These are phyloP conservation scores for Aurifilum marmelostoma DNA, from an alignment of 2,329 filamentous ascomycete species.

Conservation along the genomic window DNA sequence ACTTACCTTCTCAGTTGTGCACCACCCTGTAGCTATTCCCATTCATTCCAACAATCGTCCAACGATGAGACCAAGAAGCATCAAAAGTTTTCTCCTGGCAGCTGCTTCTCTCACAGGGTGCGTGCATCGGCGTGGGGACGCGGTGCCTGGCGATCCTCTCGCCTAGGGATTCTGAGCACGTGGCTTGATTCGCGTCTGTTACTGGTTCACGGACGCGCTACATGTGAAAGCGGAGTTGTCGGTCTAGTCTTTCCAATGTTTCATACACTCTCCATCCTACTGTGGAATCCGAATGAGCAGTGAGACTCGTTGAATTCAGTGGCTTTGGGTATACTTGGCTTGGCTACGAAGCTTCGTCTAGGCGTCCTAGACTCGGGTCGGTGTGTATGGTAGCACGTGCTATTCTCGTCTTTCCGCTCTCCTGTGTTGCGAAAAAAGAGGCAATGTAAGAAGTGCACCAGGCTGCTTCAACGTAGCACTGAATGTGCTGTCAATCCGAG, in stretches of 20 bases:
- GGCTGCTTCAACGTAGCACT: too few species aligned
- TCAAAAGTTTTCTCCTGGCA: too few species aligned
- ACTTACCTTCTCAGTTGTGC: too few species aligned
- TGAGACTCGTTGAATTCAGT: slow-evolving; percentile 51
- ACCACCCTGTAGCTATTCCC: too few species aligned
- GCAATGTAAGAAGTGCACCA: not conserved
- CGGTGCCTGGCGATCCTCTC: slow-evolving; percentile 43
- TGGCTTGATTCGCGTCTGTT: slow-evolving; percentile 38
- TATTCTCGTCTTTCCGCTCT: not conserved
- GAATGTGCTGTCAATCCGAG: too few species aligned
- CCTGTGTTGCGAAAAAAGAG: not conserved
- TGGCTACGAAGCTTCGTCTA: slow-evolving; percentile 30
- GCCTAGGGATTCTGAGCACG: slow-evolving; percentile 41
- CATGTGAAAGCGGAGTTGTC: slow-evolving; percentile 39
- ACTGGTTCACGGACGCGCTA: slow-evolving; percentile 41
- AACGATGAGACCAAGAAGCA: too few species aligned
- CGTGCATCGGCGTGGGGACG: slow-evolving; percentile 49
- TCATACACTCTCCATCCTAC: slow-evolving; percentile 44
- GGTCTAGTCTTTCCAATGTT: slow-evolving; percentile 51
- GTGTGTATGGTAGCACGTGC: not conserved
- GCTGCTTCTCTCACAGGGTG: slow-evolving; percentile 48
- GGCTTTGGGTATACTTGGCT: slow-evolving; percentile 34
- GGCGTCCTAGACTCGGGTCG: not conserved
- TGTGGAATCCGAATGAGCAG: slow-evolving; percentile 51
- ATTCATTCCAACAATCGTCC: too few species aligned